Conservation (phyloP, 768 basidiomycete genomes). For the Hortiboletus flavorubellus region DNA sequence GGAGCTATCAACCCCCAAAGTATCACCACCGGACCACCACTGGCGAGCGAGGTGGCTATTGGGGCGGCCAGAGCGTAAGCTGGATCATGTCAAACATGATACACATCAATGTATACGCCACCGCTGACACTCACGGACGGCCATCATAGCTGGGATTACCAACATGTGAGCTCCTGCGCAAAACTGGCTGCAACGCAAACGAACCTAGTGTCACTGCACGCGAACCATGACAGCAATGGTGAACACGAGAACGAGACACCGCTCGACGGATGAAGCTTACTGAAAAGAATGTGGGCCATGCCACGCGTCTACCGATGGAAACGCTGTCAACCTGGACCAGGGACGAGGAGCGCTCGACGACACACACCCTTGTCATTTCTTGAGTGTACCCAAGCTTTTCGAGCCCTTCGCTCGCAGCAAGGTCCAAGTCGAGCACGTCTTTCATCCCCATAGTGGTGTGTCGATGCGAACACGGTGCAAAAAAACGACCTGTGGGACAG, state of each 20-base stretch:
- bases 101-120: neutral
- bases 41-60: slow-evolving; percentile 51
- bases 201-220: slow-evolving; percentile 47
- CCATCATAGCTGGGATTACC: slow-evolving; percentile 47
- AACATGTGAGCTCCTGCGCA: neutral
- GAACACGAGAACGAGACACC: neutral
- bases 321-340: neutral
- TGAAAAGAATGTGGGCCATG: slow-evolving; percentile 51
- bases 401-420: slow-evolving; percentile 34
- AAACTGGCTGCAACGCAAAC: neutral
- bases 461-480: neutral
- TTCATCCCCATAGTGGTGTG: slow-evolving; percentile 11
- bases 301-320: slow-evolving; percentile 41
- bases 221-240: neutral
- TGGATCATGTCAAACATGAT: slow-evolving; percentile 21
- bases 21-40: slow-evolving; percentile 55
- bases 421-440: slow-evolving; percentile 19
- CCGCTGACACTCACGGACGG: slow-evolving; percentile 49
- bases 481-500: neutral
- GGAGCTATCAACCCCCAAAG: slow-evolving; percentile 48
- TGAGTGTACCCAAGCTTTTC: slow-evolving; percentile 55
- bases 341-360: neutral
- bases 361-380: slow-evolving; percentile 48
- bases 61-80: slow-evolving; percentile 57
- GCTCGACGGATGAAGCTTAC: slow-evolving; percentile 31